phyloP scores from a whole-genome alignment of 345 rosid species.

The Hypericum androsaemum region DNA sequence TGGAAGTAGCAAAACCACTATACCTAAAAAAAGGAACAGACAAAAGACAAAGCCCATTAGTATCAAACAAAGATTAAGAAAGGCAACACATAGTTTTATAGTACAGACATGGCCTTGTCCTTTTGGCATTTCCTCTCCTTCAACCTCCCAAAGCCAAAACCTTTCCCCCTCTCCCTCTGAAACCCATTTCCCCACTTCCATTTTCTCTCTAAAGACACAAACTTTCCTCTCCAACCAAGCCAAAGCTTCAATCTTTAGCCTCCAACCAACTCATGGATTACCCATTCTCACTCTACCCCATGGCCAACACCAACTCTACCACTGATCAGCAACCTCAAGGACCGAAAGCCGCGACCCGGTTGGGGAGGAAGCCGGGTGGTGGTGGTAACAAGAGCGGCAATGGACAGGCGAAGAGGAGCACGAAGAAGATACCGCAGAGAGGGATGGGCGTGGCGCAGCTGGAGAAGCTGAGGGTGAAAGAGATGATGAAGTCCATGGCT shows the following conservation, averaged over 20 bases:
- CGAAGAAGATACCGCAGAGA: slow-evolving; percentile 45
- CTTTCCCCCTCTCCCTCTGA: neutral
- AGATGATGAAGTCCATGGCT: slow-evolving; percentile 26
- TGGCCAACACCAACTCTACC: slow-evolving; percentile 9
- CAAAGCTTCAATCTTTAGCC: too few species aligned
- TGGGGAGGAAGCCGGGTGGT: too few species aligned
- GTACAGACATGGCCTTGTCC: slow-evolving; percentile 13
- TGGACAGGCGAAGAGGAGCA: too few species aligned
- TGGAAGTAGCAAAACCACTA: too few species aligned
- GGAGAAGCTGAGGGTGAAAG: slow-evolving; percentile 38
- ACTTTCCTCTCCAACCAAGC: neutral
- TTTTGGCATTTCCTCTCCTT: slow-evolving; percentile 14
- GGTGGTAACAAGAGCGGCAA: too few species aligned
- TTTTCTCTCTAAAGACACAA: neutral
- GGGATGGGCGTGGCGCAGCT: slow-evolving; percentile 84
- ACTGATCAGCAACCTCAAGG: too few species aligned
- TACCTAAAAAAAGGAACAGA: too few species aligned
- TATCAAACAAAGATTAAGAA: too few species aligned
- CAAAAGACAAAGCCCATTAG: too few species aligned
- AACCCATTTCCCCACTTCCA: neutral
- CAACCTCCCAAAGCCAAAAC: neutral
- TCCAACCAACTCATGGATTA: slow-evolving; percentile 3
- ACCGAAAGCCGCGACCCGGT: too few species aligned
- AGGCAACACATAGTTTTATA: too few species aligned
- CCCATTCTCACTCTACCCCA: slow-evolving; percentile 7